Conservation (phyloP, 148 eudicot species). For the Cornus kousa region DNA sequence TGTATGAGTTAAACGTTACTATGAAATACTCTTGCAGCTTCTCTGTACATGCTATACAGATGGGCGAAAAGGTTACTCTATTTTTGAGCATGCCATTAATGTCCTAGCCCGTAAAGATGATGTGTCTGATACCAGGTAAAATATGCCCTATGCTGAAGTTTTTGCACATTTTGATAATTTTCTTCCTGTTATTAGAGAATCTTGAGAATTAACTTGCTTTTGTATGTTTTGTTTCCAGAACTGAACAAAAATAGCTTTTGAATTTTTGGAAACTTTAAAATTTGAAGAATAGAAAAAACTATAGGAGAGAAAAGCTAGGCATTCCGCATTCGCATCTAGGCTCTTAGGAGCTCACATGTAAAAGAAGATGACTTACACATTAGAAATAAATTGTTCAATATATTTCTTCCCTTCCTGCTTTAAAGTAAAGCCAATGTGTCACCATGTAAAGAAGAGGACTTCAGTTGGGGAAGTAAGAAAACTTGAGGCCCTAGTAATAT, state of each 20-base stretch:
- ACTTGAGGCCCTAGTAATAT: neutral
- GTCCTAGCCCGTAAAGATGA: conserved; percentile 77
- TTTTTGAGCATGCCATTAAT: conserved; percentile 84
- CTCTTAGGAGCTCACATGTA: neutral
- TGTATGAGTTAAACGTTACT: conserved; percentile 3
- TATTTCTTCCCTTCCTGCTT: neutral
- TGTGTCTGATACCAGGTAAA: conserved; percentile 49
- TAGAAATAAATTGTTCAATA: neutral
- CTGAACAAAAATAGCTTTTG: neutral
- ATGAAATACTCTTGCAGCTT: conserved; percentile 54
- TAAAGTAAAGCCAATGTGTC: neutral
- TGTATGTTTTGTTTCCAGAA: neutral
- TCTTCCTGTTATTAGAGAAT: neutral
- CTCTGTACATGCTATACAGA: conserved; percentile 91
- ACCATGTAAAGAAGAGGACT: neutral
- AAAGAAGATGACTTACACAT: neutral
- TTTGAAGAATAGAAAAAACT: too few species aligned
- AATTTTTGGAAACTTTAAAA: neutral
- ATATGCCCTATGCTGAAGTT: conserved; percentile 4
- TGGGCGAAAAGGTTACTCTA: conserved; percentile 82
- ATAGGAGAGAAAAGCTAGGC: too few species aligned
- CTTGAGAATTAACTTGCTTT: neutral
- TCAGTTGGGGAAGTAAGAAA: neutral
- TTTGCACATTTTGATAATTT: neutral
- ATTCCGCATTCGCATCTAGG: neutral